Evolutionary conservation across 75 land plant genomes (phyloP).

Genomic region (Azolla pinnata): DNA sequence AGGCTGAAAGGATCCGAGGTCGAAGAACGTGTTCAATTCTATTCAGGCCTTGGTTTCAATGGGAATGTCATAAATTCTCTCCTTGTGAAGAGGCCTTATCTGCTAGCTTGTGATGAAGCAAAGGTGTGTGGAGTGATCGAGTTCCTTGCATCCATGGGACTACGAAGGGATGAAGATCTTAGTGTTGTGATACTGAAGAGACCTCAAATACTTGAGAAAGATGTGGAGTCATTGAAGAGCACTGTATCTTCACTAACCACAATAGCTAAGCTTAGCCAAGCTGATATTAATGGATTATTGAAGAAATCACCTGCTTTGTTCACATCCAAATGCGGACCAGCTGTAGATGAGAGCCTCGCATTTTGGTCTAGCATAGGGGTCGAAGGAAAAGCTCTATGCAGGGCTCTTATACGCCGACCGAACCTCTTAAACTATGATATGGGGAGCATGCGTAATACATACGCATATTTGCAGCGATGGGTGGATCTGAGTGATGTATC

Average conservation of each 20-base stretch:
- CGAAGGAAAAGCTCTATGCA: slow-evolving; percentile 13
- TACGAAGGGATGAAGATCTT: slow-evolving; percentile 6
- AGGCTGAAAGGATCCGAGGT: background rate
- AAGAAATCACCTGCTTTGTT: slow-evolving; percentile 17
- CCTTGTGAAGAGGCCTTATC: slow-evolving; percentile 16
- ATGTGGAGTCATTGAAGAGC: slow-evolving; percentile 6
- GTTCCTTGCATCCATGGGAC: slow-evolving; percentile 12
- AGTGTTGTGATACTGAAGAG: slow-evolving; percentile 7
- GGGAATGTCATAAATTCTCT: slow-evolving; percentile 8
- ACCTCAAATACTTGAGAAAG: slow-evolving; percentile 16
- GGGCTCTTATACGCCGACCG: slow-evolving; percentile 19
- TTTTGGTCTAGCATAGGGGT: slow-evolving; percentile 18
- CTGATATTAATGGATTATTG: slow-evolving; percentile 13
- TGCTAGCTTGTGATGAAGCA: slow-evolving; percentile 11
- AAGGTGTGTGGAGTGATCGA: slow-evolving; percentile 8
- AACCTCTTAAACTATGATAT: slow-evolving; percentile 17
- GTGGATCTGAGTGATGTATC: slow-evolving; percentile 11
- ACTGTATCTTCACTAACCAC: slow-evolving; percentile 8
- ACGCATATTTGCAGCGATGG: slow-evolving; percentile 13
- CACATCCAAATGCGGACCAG: slow-evolving; percentile 5
- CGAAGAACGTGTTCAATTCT: background rate
- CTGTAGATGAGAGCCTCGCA: slow-evolving; percentile 10
- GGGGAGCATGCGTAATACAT: slow-evolving; percentile 14
- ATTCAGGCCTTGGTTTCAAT: slow-evolving; percentile 1
- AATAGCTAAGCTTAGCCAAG: slow-evolving; percentile 4